phyloP scores from a whole-genome alignment of 2,329 filamentous ascomycete genomes.

The Sphaerostilbella broomeana region DNA sequence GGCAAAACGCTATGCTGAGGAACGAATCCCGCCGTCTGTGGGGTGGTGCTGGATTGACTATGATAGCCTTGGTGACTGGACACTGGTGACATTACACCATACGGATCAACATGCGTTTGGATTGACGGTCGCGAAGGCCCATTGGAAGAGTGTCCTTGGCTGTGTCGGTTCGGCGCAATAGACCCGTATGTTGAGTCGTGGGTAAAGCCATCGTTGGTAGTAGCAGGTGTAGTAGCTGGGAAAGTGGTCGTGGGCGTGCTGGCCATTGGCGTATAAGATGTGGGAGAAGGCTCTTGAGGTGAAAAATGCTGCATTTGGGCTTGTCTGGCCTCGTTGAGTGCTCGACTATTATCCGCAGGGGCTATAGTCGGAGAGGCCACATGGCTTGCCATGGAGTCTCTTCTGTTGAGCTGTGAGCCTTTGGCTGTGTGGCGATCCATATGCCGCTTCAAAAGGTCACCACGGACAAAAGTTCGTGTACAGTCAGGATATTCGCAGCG shows the following conservation, averaged over 20 bases:
- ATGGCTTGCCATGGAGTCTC: constrained; percentile 46
- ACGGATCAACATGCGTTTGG: constrained; percentile 42
- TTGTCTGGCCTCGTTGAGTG: constrained; percentile 27
- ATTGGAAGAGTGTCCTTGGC: constrained; percentile 23
- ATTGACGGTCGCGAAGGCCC: constrained; percentile 39
- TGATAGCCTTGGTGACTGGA: constrained; percentile 43
- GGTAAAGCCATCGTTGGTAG: constrained; percentile 5
- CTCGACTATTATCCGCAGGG: constrained; percentile 42
- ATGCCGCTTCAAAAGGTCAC: constrained; percentile 84
- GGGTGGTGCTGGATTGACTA: constrained; percentile 39
- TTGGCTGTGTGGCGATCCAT: constrained; percentile 74
- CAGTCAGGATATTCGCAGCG: constrained; percentile 90
- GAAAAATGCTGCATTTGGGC: constrained; percentile 40
- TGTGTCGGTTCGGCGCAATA: constrained; percentile 22
- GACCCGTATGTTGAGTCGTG: constrained; percentile 4
- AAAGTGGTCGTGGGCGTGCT: constrained; percentile 35
- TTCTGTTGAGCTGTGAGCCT: constrained; percentile 68
- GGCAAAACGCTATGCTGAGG: constrained; percentile 55
- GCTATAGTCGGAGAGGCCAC: constrained; percentile 28
- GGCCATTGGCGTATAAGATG: constrained; percentile 42
- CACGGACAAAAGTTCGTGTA: constrained; percentile 81
- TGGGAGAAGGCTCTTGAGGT: constrained; percentile 37
- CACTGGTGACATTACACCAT: constrained; percentile 48
- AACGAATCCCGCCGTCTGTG: constrained; percentile 46
- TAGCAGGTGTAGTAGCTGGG: constrained; percentile 15